Base-by-base conservation (phyloP, 331 rosid species). In the Phaseolus coccineus region DNA sequence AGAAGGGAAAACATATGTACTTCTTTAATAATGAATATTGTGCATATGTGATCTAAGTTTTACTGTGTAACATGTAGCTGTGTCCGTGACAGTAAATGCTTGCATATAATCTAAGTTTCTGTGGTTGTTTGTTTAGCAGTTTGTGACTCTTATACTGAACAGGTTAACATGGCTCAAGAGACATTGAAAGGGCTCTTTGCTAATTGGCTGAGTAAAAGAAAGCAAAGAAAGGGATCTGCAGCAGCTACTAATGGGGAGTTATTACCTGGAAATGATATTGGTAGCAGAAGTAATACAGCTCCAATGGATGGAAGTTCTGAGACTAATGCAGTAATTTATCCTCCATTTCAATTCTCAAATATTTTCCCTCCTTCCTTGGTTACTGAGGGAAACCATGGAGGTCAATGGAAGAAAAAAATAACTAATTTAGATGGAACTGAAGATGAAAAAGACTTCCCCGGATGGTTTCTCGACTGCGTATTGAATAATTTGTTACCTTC, bases 161-260 rank as follows among this genome's bases (percentile, higher is more conserved):
- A 95, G 99, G 92, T 95, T 79, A 93, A 93, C 90, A 89, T 96
- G 69, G 98, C 92, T 22, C 91, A 91, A 65, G 99, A 96, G 86
- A 96, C 98, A 71, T 96, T 96, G 73, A 96, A 96, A 85, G 99
- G 99, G 80, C 96, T 96, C 61, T 81, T 96, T 87, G 92, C 84
- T 84, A 92, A 90, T 85, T 96, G 99, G 98, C 78, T 96, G 87
- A 82, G 78, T 25, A 89, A 85, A 89, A 91, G 93, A 80, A 96
- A 88, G 86, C 96, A 91, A 79, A 87, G 90, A 87, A 73, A 59
- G 82, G 97, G 94, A 82, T 82, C 84, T 62, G 89, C 87, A 59
- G 85, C 92, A 55, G 67, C 91, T 27, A 88, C 91, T 19, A 96
- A 96, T 76, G 99, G 98, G 55, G 99, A 96, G 64, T 79, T 89